A percentile compares a stretch with the other conserved stretches of the same genome.
These are phyloP conservation scores for Astrothelium macrocarpum DNA, from an alignment of 495 filamentous ascomycete genomes.

Conservation along the genomic window DNA sequence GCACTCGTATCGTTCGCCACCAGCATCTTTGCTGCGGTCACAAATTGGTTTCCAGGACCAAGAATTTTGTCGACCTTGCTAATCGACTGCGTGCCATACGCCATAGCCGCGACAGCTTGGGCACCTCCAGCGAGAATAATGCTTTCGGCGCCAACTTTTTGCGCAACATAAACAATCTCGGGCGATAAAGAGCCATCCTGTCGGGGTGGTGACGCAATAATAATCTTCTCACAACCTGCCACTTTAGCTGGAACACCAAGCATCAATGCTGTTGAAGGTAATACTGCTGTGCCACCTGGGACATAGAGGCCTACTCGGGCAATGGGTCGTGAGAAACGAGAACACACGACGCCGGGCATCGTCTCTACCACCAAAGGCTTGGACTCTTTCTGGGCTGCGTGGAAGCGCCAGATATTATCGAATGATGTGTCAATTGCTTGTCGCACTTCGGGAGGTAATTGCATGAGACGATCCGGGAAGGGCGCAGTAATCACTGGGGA, in stretches of 20 bases:
- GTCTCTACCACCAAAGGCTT: constrained; percentile 78
- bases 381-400: constrained; percentile 75
- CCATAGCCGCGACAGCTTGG: constrained; percentile 86
- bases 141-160: constrained; percentile 89
- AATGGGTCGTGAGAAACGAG: constrained; percentile 84
- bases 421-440: constrained; percentile 89
- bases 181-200: constrained; percentile 84
- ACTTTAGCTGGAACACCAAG: constrained; percentile 95
- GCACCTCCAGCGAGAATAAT: constrained; percentile 94
- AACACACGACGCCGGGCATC: constrained; percentile 94
- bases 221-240: constrained; percentile 91
- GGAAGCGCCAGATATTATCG: constrained; percentile 89
- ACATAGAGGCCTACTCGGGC: constrained; percentile 92
- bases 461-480: constrained; percentile 76
- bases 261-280: constrained; percentile 95
- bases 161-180: constrained; percentile 95
- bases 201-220: constrained; percentile 84
- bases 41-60: constrained; percentile 95
- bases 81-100: constrained; percentile 73
- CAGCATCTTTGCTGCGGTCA: constrained; percentile 96
- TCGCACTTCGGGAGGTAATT: constrained; percentile 67
- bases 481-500: constrained; percentile 83
- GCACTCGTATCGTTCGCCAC: constrained; percentile 94
- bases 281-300: constrained; percentile 88
- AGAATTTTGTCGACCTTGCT: constrained; percentile 98